Evolutionary conservation across 306 rosid species (phyloP).

Genomic region (Rosa multiflora): DNA sequence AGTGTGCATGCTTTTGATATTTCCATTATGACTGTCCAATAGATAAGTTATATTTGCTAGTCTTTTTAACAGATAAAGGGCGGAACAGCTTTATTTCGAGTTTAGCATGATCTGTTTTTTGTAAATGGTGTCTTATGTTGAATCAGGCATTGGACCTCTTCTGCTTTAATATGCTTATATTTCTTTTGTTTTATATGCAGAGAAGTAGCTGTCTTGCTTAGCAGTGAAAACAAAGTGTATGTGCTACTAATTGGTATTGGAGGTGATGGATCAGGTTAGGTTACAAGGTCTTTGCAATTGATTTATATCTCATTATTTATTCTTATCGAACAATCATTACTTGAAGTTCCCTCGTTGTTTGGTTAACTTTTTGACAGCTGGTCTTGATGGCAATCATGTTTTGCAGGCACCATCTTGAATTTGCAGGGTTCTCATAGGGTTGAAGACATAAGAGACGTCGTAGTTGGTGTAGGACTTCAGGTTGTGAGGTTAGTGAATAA

Average conservation of each 20-base stretch:
- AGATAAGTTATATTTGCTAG: background rate
- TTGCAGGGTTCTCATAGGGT: conserved; percentile 57
- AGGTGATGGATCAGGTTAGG: conserved; percentile 70
- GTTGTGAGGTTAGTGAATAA: conserved; percentile 71
- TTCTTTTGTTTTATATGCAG: conserved; percentile 39
- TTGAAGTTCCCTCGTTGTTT: conserved; percentile 16
- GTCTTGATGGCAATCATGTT: conserved; percentile 4
- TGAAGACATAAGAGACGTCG: conserved; percentile 71
- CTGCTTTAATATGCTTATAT: conserved; percentile 12
- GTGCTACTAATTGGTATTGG: conserved; percentile 50
- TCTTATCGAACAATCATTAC: background rate
- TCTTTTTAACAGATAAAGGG: background rate
- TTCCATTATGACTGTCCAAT: background rate
- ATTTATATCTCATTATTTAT: conserved; percentile 13
- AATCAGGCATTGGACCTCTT: background rate
- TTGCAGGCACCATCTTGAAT: conserved; percentile 49
- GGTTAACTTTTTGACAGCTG: conserved; percentile 11
- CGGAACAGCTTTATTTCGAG: background rate
- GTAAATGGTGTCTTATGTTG: background rate
- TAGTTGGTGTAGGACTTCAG: conserved; percentile 87
- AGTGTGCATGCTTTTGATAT: background rate
- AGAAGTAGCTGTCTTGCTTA: conserved; percentile 74
- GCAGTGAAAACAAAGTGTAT: conserved; percentile 79
- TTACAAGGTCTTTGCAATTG: conserved; percentile 23
- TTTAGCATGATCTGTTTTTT: background rate